Evolutionary conservation across 306 rosid species (phyloP), one percentile per base, ranked within the genome.

Genomic region (Fragaria nilgerrensis): DNA sequence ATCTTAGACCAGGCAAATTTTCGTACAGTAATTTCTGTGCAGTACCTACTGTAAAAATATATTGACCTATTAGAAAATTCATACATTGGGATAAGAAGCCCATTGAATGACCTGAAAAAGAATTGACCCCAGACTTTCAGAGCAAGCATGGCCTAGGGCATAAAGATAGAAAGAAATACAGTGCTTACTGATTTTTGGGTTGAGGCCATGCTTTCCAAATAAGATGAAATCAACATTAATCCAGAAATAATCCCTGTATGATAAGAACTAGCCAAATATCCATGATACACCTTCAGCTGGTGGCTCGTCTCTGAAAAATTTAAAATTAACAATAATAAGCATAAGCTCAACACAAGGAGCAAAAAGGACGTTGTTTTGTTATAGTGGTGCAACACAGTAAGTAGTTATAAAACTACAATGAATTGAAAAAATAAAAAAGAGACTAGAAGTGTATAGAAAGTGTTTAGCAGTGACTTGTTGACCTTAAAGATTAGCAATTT

Each of bases 211-310:
- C 79, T 85, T 85, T 87, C 92, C 90, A 94, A 84, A 78, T 86
- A 88, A 36, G 89, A 86, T 83, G 97, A 92, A 56, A 92, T 89
- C 86, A 94, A 77, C 65, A 77, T 75, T 78, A 94, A 88, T 78
- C 98, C 98, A 66, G 98, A 94, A 75, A 94, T 80, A 70, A 94
- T 94, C 77, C 98, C 96, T 23, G 92, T 81, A 75, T 94, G 97
- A 83, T 94, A 94, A 85, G 98, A 92, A 84, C 98, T 94, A 75
- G 96, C 93, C 70, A 86, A 69, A 79, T 88, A 92, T 80, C 91
- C 94, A 84, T 94, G 98, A 86, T 90, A 81, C 56, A 86, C 98
- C 76, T 82, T 78, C 80, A 86, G 81, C 80, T 80, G 90, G 78
- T 82, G 79, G 80, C 82, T 76, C 43, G 82, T 70, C 62, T 89